phyloP scores from a whole-genome alignment of 208 protist species.

The Trypanosoma theileri region DNA sequence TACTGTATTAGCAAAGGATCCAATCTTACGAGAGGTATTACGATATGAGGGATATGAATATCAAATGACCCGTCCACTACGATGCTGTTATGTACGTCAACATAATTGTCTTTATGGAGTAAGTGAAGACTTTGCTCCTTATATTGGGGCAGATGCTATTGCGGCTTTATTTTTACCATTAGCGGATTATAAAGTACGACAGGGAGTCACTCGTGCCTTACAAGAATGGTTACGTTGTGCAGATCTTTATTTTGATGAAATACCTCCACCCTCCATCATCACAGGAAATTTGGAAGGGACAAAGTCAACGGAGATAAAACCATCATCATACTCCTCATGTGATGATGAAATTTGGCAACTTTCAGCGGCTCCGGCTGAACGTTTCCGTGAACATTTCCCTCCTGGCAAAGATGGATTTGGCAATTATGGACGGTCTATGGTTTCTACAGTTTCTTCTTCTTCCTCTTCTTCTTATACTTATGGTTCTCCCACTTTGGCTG shows the following conservation, averaged over 20 bases:
- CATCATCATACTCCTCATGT: neutral
- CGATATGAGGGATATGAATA: slow-evolving; percentile 36
- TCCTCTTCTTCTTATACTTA: too few species aligned
- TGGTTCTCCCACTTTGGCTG: neutral
- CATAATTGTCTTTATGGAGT: slow-evolving; percentile 75
- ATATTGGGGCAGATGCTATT: slow-evolving; percentile 45
- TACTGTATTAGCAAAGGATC: slow-evolving; percentile 36
- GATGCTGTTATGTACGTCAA: slow-evolving; percentile 55
- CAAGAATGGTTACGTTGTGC: slow-evolving; percentile 17
- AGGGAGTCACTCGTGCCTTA: slow-evolving; percentile 1
- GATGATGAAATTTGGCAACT: slow-evolving; percentile 29
- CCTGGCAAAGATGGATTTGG: slow-evolving; percentile 52
- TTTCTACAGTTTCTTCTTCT: neutral
- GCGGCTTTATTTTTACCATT: slow-evolving; percentile 52
- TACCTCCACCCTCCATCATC: neutral
- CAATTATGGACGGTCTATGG: neutral
- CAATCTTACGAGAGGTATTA: slow-evolving; percentile 26
- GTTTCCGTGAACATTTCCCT: slow-evolving; percentile 56
- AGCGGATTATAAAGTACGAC: slow-evolving; percentile 19
- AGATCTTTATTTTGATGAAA: slow-evolving; percentile 5
- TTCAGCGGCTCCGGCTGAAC: slow-evolving; percentile 35
- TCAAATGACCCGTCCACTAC: slow-evolving; percentile 32
- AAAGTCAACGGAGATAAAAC: neutral
- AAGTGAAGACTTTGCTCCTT: slow-evolving; percentile 39
- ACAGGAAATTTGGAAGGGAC: too few species aligned